Base-by-base conservation (phyloP, 257 asterid genomes). In the Linaria vulgaris region DNA sequence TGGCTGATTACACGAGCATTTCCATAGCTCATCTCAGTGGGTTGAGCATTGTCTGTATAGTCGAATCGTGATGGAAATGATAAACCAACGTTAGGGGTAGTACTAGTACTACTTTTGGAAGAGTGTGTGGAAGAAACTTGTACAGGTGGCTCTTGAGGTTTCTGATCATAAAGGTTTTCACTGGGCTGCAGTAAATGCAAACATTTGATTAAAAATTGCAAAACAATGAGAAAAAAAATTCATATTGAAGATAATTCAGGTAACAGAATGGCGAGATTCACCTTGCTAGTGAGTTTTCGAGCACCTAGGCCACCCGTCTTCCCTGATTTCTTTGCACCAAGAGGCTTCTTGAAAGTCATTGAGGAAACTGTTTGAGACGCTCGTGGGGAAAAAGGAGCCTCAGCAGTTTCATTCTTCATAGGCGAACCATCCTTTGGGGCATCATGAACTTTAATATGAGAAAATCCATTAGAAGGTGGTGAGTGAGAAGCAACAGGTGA, bases 261-360 rank as follows among this genome's bases (percentile, higher is more conserved):
- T 19, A 38, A 48, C 8, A 19, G 24, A 67, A 72, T 64, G 44
- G 38, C 27, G 46, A 49, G 56, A 6, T 50, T 54, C 46, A 90
- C 99, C 97, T 90, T 94, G 48, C 68, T 61, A 52, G 95, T 83
- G 56, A 94, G 97, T 74, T 90, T 94, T 56, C 80, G 86, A 75
- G 99, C 99, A 67, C 99, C 97, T 17, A 94, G 85, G 5, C 96
- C 97, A 21, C 95, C 91, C 9, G 95, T 69, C 75, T 90, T 94
- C 69, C 95, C 97, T 53, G 95, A 57, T 88, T 69, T 94, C 79
- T 76, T 84, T 15, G 88, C 85, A 77, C 77, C 96, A 45, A 90
- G 67, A 76, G 97, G 81, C 79, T 86, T 94, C 91, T 80, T 94
- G 60, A 85, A 37, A 34, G 41, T 34, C 27, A 84, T 78, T 11